These are phyloP conservation scores for Trypanosoma rangeli DNA, from an alignment of 208 protist genomes.

Conservation along the genomic window DNA sequence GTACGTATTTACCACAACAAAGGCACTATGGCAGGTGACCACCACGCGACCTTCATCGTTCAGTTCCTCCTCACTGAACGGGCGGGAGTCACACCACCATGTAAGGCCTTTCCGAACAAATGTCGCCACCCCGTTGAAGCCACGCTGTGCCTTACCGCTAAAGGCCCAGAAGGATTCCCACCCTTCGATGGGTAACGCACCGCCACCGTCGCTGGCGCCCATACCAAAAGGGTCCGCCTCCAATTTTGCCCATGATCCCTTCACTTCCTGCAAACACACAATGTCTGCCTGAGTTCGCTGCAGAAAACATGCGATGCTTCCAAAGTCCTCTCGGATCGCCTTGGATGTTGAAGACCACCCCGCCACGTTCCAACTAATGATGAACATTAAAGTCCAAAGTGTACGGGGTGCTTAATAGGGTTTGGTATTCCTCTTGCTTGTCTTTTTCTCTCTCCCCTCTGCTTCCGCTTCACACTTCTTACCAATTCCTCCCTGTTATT, in stretches of 20 bases:
- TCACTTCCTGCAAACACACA: slow-evolving; percentile 85
- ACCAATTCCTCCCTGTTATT: background rate
- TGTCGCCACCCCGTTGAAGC: slow-evolving; percentile 87
- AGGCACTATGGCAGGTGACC: slow-evolving; percentile 74
- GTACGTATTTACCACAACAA: slow-evolving; percentile 88
- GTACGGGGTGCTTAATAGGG: background rate
- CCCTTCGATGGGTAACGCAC: slow-evolving; percentile 41
- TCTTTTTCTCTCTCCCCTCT: background rate
- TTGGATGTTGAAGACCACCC: slow-evolving; percentile 77
- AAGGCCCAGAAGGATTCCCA: slow-evolving; percentile 89
- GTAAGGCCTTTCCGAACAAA: slow-evolving; percentile 79
- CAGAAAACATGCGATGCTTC: slow-evolving; percentile 69
- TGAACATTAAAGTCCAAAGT: slow-evolving; percentile 42
- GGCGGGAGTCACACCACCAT: slow-evolving; percentile 53
- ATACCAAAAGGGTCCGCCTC: slow-evolving; percentile 46
- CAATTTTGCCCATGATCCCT: slow-evolving; percentile 67
- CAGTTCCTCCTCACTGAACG: slow-evolving; percentile 64
- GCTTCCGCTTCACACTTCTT: background rate
- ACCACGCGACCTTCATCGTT: slow-evolving; percentile 84
- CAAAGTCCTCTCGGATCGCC: slow-evolving; percentile 76
- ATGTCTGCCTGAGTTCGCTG: slow-evolving; percentile 65
- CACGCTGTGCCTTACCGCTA: slow-evolving; percentile 61
- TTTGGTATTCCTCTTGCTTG: background rate
- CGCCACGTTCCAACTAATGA: slow-evolving; percentile 90
- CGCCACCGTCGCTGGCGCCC: slow-evolving; percentile 54